Evolutionary conservation across 2,329 filamentous ascomycete genomes (phyloP), one percentile per base, ranked within the genome.

Genomic region (Aspergillus sp.): DNA sequence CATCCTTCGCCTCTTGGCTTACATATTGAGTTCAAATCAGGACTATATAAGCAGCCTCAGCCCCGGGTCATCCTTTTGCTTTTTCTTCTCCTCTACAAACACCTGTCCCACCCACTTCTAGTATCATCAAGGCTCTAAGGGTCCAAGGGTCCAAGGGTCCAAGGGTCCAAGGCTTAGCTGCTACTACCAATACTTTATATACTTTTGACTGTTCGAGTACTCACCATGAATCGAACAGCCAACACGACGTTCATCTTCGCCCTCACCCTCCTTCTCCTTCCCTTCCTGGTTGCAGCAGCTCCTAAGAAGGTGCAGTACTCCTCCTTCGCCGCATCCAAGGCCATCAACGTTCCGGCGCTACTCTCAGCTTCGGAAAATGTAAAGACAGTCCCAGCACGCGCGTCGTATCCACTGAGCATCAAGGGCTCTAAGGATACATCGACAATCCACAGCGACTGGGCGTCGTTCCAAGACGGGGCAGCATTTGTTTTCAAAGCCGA

Each of bases 371-470:
- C 66, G 23, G 62, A 65, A 2, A 62, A 62, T 39, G 64, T 66
- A 8, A 69, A 51, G 14, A 56, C 33, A 3, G 62, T 69, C n/a
- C 68, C 68, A 0, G 57, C 61, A 3, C 50, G 59, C 47, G 65
- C 66, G 2, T 66, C 65, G 3, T 71, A 72, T 41, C 65, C 64
- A 6, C 55, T 70, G 23, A 69, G 61, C 25, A 50, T 53, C 6
- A 55, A 64, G 9, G 19, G 37, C 1, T 61, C 60, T 11, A 55
- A 67, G 14, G 48, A 59, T 4, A 63, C 59, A 17, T 65, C 65
- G 7, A 70, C 67, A 2, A 71, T 72, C 37, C 62, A 72, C 41
- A 64, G 55, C 25, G 70, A 72, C 52, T 72, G 69, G 69, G 55
- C 62, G 0, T 60, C 57, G 0, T 70, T 70, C 46, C 57, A 45